phyloP scores from a whole-genome alignment of 1,139 yeast genomes.

The Candida neerlandica region DNA sequence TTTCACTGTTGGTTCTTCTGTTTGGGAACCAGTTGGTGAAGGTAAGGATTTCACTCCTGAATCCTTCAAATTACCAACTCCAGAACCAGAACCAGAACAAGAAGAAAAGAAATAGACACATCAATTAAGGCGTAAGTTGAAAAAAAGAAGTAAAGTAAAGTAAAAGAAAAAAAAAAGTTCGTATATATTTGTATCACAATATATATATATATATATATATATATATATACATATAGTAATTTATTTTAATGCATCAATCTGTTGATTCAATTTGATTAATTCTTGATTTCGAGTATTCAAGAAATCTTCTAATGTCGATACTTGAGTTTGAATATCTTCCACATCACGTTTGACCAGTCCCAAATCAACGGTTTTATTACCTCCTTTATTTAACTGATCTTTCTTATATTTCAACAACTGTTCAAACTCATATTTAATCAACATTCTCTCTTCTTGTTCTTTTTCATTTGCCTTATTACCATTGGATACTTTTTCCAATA shows the following conservation, averaged over 20 bases:
- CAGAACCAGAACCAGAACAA: conserved; percentile 71
- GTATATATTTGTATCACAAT: not conserved
- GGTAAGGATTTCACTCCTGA: conserved; percentile 86
- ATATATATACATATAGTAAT: not conserved
- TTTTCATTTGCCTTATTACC: conserved; percentile 39
- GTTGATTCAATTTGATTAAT: conserved; percentile 46
- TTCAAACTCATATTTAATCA: conserved; percentile 72
- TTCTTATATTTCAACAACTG: conserved; percentile 78
- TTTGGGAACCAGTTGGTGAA: conserved; percentile 91
- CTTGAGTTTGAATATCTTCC: conserved; percentile 65
- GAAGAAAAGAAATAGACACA: conserved; percentile 32
- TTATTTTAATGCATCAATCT: conserved; percentile 34
- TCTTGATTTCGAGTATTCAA: conserved; percentile 54
- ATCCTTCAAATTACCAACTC: conserved; percentile 76
- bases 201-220: not conserved
- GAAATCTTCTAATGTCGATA: conserved; percentile 60
- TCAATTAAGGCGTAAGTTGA: not conserved
- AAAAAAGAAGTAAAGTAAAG: not conserved
- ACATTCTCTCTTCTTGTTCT: conserved; percentile 32
- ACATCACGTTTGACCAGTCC: conserved; percentile 56
- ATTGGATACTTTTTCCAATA: conserved; percentile 59
- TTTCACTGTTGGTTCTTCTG: conserved; percentile 84
- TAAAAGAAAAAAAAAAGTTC: conserved; percentile 3
- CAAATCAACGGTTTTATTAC: conserved; percentile 27
- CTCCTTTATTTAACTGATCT: conserved; percentile 20